Percentiles rank a stretch among this genome's conserved stretches.
These are phyloP conservation scores for Blastobotrys malaysiensis DNA, from an alignment of 1,139 yeast species.

Conservation along the genomic window DNA sequence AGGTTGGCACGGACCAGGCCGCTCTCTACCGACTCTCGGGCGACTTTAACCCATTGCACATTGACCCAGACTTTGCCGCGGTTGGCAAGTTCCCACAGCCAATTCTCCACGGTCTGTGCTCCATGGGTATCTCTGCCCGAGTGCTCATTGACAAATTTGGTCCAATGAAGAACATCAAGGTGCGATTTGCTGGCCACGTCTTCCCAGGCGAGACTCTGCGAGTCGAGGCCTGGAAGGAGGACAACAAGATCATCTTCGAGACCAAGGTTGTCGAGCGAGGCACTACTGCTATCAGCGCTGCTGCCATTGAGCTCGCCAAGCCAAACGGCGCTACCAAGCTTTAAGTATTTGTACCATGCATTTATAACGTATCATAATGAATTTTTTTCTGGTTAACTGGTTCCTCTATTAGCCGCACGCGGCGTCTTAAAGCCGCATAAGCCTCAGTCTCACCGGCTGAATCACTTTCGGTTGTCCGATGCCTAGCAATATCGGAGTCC, in stretches of 20 bases:
- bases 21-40: constrained; percentile 89
- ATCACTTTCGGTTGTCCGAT: not conserved
- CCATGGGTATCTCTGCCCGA: constrained; percentile 79
- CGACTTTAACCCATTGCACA: constrained; percentile 91
- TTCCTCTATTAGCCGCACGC: not conserved
- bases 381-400: not conserved
- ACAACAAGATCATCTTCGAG: constrained; percentile 70
- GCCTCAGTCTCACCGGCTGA: not conserved
- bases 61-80: constrained; percentile 86
- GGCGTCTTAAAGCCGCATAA: not conserved
- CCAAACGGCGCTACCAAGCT: constrained; percentile 23
- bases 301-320: constrained; percentile 65
- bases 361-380: not conserved
- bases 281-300: constrained; percentile 75
- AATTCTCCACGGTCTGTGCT: constrained; percentile 88
- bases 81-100: constrained; percentile 85
- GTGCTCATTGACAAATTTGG: constrained; percentile 77
- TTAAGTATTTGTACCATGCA: constrained; percentile 12
- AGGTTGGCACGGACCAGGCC: constrained; percentile 73
- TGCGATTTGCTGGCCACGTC: constrained; percentile 85
- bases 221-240: constrained; percentile 79
- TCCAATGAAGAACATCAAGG: constrained; percentile 77
- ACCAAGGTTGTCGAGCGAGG: constrained; percentile 77
- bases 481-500: not conserved
- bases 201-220: constrained; percentile 94